Conservation (phyloP, 2,329 filamentous ascomycete genomes). For the Lecanicillium sp. region DNA sequence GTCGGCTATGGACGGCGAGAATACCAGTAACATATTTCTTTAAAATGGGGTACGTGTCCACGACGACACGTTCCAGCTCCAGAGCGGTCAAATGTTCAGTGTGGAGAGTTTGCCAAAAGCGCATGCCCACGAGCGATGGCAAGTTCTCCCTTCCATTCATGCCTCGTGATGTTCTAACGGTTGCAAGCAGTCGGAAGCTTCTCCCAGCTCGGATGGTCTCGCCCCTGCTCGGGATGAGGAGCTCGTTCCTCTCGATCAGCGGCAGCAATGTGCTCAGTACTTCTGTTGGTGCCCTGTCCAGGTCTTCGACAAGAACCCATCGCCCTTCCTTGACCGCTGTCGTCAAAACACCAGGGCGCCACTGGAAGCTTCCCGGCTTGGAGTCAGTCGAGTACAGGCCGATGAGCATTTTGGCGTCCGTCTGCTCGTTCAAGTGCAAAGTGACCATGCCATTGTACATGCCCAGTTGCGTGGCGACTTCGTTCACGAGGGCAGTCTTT, state of each 20-base stretch:
- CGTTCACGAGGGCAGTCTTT: conserved; percentile 80
- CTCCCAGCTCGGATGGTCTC: conserved; percentile 76
- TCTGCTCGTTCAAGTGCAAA: conserved; percentile 94
- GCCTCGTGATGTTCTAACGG: conserved; percentile 70
- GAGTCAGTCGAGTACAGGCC: conserved; percentile 89
- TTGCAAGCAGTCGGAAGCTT: conserved; percentile 87
- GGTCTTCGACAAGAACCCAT: conserved; percentile 95
- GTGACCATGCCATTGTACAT: conserved; percentile 82
- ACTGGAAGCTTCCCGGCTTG: conserved; percentile 81
- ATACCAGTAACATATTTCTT: conserved; percentile 53
- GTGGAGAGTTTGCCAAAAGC: conserved; percentile 77
- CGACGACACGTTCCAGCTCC: conserved; percentile 70
- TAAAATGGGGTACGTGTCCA: conserved; percentile 62
- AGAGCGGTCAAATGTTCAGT: conserved; percentile 56
- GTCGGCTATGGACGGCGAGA: conserved; percentile 49
- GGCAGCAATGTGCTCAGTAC: conserved; percentile 90
- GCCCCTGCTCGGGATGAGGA: conserved; percentile 81
- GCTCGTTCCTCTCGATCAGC: conserved; percentile 83
- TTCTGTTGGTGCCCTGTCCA: conserved; percentile 90
- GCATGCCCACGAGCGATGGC: conserved; percentile 70
- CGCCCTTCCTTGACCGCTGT: conserved; percentile 89
- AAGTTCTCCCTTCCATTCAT: conserved; percentile 58
- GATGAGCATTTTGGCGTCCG: conserved; percentile 91
- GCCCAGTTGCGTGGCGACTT: conserved; percentile 72
- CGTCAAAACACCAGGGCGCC: conserved; percentile 87